Evolutionary conservation across 768 basidiomycete species (phyloP), one percentile per base, ranked within the genome.

Genomic region (Mycena galericulata): DNA sequence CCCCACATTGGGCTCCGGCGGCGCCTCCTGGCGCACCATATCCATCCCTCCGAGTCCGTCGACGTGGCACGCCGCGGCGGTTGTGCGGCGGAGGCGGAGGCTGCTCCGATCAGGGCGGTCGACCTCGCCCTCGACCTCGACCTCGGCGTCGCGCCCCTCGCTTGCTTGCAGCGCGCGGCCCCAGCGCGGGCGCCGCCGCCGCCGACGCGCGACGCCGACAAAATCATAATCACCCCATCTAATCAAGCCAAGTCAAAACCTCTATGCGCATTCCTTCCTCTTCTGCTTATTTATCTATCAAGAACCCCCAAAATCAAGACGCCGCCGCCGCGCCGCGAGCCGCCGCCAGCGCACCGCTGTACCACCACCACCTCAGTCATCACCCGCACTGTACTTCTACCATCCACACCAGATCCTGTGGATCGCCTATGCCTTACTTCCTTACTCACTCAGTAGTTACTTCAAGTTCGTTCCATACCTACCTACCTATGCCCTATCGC

Each of bases 31-130:
- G 34, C 32, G 8, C 51, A 9, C 32, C 32, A 32, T n/a, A 54
- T 54, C n/a, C 53, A 54, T 7, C 14, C n/a, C n/a, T n/a, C n/a
- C 34, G 14, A 6, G 34, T 34, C 34, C 53, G 53, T 26, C 53
- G 53, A 54, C 34, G 53, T 54, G 53, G 53, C 53, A 54, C 36
- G 53, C 53, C 53, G 53, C 53, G 53, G 53, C 53, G 50, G 50
- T 51, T 27, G 30, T 14, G 30, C 20, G 50, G 20, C 29, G 50
- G 30, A 20, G 29, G 30, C 3, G 32, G 18, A 20, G 30, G 50
- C 30, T 22, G 29, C 30, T 10, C 29, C 50, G 50, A 32, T 51
- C 18, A 34, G 26, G 47, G 15, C 47, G 47, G 47, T 22, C 5
- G 26, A n/a, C n/a, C n/a, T 36, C 24, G n/a, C 17, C 47, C 47